Evolutionary conservation across 2,329 filamentous ascomycete species (phyloP), one percentile per base, ranked within the genome.

Genomic region (Rutstroemia sp.): DNA sequence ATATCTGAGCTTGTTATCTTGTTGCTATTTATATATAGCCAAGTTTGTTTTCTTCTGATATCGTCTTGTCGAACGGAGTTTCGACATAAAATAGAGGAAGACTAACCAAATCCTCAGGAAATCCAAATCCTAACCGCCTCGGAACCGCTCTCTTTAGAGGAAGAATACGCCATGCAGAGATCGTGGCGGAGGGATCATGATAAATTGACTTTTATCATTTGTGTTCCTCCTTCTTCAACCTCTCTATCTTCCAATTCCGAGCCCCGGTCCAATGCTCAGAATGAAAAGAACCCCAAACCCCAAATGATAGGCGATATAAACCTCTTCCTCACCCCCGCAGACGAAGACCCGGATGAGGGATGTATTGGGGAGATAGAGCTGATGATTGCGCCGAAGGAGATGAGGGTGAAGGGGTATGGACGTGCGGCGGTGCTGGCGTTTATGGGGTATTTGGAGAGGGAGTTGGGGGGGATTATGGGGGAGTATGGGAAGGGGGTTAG

Each of bases 131-230:
- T 88, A 54, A 97, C 92, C 0, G 91, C 92, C 1, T 96, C 92
- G 0, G 91, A 96, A 60, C 88, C 86, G 0, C 78, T 97, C 51
- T 84, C 81, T 0, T 76, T 96, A 0, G 76, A 82, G 0, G 87
- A 96, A 68, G 92, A 97, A 75, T 90, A 94, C 71, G 81, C 83
- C 50, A 97, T 96, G 84, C 92, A 96, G 71, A 73, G 75, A n/a
- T 89, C 84, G 61, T 97, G 92, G 92, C 84, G 91, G 39, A 75
- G 74, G 19, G 88, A 94, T 44, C 72, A 75, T 25, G 92, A 97
- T 72, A 97, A 97, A 73, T 72, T 97, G 59, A 97, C 92, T 0
- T 97, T 96, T 65, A 96, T 97, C 69, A 72, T 88, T 54, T 96
- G 90, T 68, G 56, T 62, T 27, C 60, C 58, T 38, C 46, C 53